phyloP scores from a whole-genome alignment of 2,329 filamentous ascomycete genomes.

The Aspergillus luchuensis region DNA sequence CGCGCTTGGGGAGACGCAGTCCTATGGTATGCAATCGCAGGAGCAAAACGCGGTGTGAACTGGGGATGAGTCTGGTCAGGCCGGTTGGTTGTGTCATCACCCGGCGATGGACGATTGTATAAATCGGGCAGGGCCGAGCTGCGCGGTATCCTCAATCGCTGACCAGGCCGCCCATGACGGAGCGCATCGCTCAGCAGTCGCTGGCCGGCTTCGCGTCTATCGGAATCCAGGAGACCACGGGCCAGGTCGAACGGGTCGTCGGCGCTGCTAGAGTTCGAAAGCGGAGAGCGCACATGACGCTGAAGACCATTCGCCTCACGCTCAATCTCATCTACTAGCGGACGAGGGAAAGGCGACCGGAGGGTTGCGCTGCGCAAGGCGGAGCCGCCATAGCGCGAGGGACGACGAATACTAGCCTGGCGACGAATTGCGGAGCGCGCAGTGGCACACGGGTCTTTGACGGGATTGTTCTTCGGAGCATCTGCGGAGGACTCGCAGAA shows the following conservation, averaged over 20 bases:
- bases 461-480: slow-evolving; percentile 41
- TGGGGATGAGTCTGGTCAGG: slow-evolving; percentile 26
- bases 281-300: slow-evolving; percentile 30
- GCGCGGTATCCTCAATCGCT: slow-evolving; percentile 40
- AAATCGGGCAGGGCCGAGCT: slow-evolving; percentile 36
- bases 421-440: slow-evolving; percentile 62
- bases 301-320: slow-evolving; percentile 28
- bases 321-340: slow-evolving; percentile 35
- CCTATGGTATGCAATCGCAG: slow-evolving; percentile 40
- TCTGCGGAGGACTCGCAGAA: slow-evolving; percentile 56
- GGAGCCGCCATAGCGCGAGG: slow-evolving; percentile 29
- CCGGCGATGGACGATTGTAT: slow-evolving; percentile 26
- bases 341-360: slow-evolving; percentile 33
- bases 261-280: slow-evolving; percentile 27
- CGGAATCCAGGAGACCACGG: slow-evolving; percentile 23
- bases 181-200: slow-evolving; percentile 38
- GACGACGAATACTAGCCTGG: slow-evolving; percentile 42
- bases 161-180: slow-evolving; percentile 36
- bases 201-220: slow-evolving; percentile 38
- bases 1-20: slow-evolving; percentile 25
- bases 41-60: slow-evolving; percentile 49
- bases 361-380: slow-evolving; percentile 32
- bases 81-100: slow-evolving; percentile 19
- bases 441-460: slow-evolving; percentile 57
- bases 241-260: slow-evolving; percentile 35